These are phyloP conservation scores for Leccinum obscurum DNA, from an alignment of 768 basidiomycete genomes.

Conservation along the genomic window DNA sequence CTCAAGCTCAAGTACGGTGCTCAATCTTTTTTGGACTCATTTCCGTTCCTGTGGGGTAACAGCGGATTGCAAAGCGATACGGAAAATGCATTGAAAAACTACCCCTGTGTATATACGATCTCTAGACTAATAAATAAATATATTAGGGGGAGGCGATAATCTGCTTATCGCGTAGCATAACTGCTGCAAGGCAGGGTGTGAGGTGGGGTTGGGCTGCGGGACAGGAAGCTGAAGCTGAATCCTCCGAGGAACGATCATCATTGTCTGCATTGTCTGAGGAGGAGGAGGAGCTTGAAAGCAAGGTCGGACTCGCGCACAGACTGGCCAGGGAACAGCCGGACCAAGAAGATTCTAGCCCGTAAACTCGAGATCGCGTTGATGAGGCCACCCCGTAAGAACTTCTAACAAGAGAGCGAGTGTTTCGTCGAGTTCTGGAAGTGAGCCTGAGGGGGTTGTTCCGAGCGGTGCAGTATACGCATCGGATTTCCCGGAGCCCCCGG, in stretches of 20 bases:
- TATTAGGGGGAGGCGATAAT: too few species aligned
- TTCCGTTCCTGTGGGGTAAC: too few species aligned
- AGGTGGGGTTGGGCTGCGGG: constrained; percentile 8
- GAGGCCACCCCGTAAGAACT: neutral
- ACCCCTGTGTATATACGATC: too few species aligned
- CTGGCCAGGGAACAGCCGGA: constrained; percentile 25
- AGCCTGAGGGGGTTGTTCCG: constrained; percentile 7
- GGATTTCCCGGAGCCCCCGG: constrained; percentile 56
- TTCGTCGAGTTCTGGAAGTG: constrained; percentile 25
- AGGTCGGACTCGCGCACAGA: neutral
- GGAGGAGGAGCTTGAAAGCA: constrained; percentile 1
- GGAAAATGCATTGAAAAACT: too few species aligned
- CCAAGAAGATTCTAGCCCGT: constrained; percentile 14
- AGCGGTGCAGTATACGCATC: constrained; percentile 44
- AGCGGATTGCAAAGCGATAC: too few species aligned
- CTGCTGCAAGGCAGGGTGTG: too few species aligned
- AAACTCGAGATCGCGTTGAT: constrained; percentile 20
- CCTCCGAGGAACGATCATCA: constrained; percentile 1
- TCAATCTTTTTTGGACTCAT: too few species aligned
- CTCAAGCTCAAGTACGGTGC: too few species aligned
- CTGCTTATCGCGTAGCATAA: too few species aligned
- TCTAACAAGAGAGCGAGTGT: neutral
- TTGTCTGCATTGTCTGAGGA: constrained; percentile 11
- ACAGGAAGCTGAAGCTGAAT: constrained; percentile 2
- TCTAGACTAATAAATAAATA: too few species aligned